A percentile compares a stretch with the other conserved stretches of the same genome.
These are phyloP conservation scores for Stagonosporopsis tanaceti DNA, from an alignment of 2,329 filamentous ascomycete species.

Conservation along the genomic window DNA sequence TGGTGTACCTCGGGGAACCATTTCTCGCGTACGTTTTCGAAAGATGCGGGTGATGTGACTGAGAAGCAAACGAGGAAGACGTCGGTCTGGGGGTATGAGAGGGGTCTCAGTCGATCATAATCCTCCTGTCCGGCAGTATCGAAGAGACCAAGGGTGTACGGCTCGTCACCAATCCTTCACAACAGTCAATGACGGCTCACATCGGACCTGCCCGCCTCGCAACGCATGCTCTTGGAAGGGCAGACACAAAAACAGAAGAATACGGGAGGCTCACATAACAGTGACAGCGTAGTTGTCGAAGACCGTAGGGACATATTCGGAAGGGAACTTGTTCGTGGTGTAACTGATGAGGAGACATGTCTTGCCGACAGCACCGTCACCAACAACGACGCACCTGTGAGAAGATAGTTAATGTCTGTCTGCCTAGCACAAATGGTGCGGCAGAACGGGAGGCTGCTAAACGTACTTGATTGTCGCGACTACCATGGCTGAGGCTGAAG, in stretches of 20 bases:
- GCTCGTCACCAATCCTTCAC: constrained; percentile 95
- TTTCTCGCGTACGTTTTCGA: constrained; percentile 99
- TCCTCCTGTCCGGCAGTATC: constrained; percentile 99
- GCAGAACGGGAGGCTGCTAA: constrained; percentile 4
- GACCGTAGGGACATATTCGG: constrained; percentile 98
- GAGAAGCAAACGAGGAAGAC: constrained; percentile 99
- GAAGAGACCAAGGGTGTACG: constrained; percentile 95
- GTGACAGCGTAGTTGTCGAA: constrained; percentile 99
- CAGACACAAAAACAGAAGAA: constrained; percentile 4
- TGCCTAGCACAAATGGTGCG: not conserved
- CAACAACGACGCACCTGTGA: constrained; percentile 93
- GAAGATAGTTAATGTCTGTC: constrained; percentile 20
- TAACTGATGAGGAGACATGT: constrained; percentile 99
- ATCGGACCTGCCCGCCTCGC: not conserved
- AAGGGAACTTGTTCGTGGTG: constrained; percentile 99
- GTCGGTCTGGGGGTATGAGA: constrained; percentile 98
- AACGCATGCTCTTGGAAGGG: not conserved
- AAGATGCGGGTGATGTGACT: constrained; percentile 94
- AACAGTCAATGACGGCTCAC: constrained; percentile 35
- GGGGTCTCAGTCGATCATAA: constrained; percentile 94
- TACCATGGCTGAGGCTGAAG: constrained; percentile 43
- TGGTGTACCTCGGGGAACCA: constrained; percentile 99
- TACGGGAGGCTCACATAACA: constrained; percentile 79
- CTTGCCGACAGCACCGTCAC: constrained; percentile 99
- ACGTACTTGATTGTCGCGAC: constrained; percentile 54